A percentile compares a stretch with the other conserved stretches of the same genome.
Evolutionary conservation across 2,329 filamentous ascomycete species (phyloP).

Genomic region (Aspergillus neoniger): DNA sequence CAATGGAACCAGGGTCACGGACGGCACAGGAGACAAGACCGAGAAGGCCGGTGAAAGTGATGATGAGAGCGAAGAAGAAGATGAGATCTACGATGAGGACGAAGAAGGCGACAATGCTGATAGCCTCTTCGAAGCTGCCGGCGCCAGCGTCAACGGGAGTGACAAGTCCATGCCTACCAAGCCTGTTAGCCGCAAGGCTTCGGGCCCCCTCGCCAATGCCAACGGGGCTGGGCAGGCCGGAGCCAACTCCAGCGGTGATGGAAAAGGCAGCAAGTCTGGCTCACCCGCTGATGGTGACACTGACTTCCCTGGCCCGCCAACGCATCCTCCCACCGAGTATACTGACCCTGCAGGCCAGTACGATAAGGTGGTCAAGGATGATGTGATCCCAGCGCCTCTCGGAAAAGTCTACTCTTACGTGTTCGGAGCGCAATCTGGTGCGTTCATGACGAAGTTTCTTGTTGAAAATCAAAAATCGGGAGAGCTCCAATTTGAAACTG

Average conservation of each 20-base stretch:
- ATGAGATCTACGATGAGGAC: conserved; percentile 59
- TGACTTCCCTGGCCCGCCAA: conserved; percentile 82
- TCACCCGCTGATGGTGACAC: conserved; percentile 35
- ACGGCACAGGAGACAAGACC: conserved; percentile 83
- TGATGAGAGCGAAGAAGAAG: conserved; percentile 73
- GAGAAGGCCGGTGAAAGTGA: conserved; percentile 74
- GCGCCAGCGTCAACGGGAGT: conserved; percentile 57
- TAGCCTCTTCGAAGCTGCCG: conserved; percentile 59
- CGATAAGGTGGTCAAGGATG: conserved; percentile 81
- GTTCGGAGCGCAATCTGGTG: conserved; percentile 77
- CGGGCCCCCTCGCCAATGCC: conserved; percentile 49
- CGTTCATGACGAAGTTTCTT: conserved; percentile 86
- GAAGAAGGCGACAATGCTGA: conserved; percentile 59
- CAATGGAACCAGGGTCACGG: conserved; percentile 81
- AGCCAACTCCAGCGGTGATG: conserved; percentile 35
- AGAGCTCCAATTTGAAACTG: conserved; percentile 81
- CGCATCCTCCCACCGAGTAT: conserved; percentile 83
- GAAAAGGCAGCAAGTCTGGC: conserved; percentile 53
- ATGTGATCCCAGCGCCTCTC: conserved; percentile 79
- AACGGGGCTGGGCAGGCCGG: conserved; percentile 35
- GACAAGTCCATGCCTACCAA: conserved; percentile 52
- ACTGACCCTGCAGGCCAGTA: conserved; percentile 77
- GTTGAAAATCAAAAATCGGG: conserved; percentile 82
- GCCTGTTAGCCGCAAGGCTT: conserved; percentile 69
- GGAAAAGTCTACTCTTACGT: conserved; percentile 88